A percentile compares a stretch with the other conserved stretches of the same genome.
Evolutionary conservation across 2,329 filamentous ascomycete species (phyloP).

Genomic region (Zymoseptoria passerinii): DNA sequence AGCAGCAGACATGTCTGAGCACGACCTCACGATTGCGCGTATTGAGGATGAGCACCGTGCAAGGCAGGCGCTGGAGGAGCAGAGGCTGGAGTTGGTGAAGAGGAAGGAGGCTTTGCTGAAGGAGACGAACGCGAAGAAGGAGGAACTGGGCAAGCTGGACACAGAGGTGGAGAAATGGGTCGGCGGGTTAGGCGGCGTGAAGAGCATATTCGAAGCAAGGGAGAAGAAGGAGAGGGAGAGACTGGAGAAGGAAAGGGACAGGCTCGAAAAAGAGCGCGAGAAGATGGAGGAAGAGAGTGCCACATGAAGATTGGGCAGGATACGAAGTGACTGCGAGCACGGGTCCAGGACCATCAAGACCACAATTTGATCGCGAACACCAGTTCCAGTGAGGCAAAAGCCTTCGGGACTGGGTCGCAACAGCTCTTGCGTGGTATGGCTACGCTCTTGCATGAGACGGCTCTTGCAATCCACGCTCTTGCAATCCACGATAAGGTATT

Average conservation of each 20-base stretch:
- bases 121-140: constrained; percentile 86
- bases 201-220: constrained; percentile 24
- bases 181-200: constrained; percentile 18
- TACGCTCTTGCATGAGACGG: neutral
- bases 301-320: constrained; percentile 3
- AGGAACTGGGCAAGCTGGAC: constrained; percentile 84
- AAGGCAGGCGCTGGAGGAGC: constrained; percentile 75
- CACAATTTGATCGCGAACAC: neutral
- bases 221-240: constrained; percentile 16
- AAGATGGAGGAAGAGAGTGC: neutral
- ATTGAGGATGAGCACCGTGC: constrained; percentile 86
- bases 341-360: neutral
- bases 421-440: neutral
- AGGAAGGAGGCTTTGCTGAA: constrained; percentile 61
- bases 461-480: no score
- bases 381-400: neutral
- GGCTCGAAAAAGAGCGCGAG: neutral
- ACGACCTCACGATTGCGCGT: constrained; percentile 76
- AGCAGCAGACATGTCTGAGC: constrained; percentile 61
- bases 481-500: neutral
- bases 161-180: constrained; percentile 64
- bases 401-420: neutral
- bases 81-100: constrained; percentile 56
- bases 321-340: neutral
- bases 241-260: constrained; percentile 6